Evolutionary conservation across 1,284 basidiomycete genomes (phyloP).

Genomic region (Neonothopanus nambi): DNA sequence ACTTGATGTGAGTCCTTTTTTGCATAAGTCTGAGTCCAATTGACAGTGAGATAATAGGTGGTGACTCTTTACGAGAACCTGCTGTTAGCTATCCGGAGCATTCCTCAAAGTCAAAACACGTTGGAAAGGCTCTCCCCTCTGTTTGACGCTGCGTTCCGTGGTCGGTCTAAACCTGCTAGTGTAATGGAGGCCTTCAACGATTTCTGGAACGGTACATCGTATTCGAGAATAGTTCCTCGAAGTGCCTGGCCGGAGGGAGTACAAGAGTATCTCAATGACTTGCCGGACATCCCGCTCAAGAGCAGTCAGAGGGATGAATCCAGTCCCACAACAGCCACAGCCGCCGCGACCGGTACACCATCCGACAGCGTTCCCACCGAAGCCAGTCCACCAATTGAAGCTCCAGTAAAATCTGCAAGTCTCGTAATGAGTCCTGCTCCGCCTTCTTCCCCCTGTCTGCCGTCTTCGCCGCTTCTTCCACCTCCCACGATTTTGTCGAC

Average conservation of each 20-base stretch:
- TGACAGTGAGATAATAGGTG: slow-evolving; percentile 35
- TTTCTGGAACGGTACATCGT: slow-evolving; percentile 57
- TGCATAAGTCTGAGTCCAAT: slow-evolving; percentile 3
- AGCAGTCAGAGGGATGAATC: no score
- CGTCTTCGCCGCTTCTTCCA: no score
- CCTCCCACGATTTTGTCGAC: no score
- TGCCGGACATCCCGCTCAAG: no score
- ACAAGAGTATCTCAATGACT: slow-evolving; percentile 22
- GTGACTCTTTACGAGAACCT: slow-evolving; percentile 57
- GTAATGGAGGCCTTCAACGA: slow-evolving; percentile 50
- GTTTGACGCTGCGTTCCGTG: slow-evolving; percentile 53
- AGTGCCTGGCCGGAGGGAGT: slow-evolving; percentile 53
- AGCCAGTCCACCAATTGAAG: no score
- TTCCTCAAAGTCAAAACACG: slow-evolving; percentile 38
- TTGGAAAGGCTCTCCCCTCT: slow-evolving; percentile 47
- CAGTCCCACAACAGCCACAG: no score
- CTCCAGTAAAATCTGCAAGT: no score
- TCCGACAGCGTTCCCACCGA: no score
- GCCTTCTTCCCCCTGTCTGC: no score
- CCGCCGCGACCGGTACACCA: no score
- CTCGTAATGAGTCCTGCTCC: no score
- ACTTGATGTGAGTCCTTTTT: slow-evolving; percentile 44
- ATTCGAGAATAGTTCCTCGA: slow-evolving; percentile 37
- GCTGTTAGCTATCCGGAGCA: slow-evolving; percentile 46
- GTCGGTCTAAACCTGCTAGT: slow-evolving; percentile 44